Conservation (phyloP, 441 rosid species). For the Adansonia gregorii region DNA sequence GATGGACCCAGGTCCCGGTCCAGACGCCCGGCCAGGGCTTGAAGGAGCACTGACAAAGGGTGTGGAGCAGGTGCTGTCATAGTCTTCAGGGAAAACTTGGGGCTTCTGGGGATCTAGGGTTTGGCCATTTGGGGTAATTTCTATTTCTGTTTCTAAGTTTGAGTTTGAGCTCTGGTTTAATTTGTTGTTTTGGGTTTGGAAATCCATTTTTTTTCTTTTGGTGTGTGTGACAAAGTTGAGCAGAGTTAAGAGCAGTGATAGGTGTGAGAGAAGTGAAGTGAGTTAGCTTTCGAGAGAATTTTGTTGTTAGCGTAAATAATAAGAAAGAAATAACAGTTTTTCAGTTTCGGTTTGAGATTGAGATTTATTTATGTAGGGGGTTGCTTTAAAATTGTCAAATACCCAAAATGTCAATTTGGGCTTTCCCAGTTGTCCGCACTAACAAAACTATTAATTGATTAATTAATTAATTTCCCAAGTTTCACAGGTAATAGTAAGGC, state of each 20-base stretch:
- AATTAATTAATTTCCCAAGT: neutral
- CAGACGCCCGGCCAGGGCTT: slow-evolving; percentile 71
- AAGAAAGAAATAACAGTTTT: neutral
- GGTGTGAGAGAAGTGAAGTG: neutral
- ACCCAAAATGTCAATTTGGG: slow-evolving; percentile 21
- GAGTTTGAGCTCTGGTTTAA: slow-evolving; percentile 20
- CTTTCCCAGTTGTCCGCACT: neutral
- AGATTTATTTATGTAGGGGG: neutral
- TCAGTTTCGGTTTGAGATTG: neutral
- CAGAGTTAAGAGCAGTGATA: neutral
- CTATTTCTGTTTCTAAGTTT: slow-evolving; percentile 10
- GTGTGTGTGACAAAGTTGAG: neutral
- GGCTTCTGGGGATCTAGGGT: slow-evolving; percentile 17
- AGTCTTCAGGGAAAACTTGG: slow-evolving; percentile 49
- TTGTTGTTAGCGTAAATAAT: neutral
- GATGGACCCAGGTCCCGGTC: slow-evolving; percentile 8
- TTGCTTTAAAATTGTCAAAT: slow-evolving; percentile 19
- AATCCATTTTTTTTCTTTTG: slow-evolving; percentile 33
- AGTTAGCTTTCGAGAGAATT: neutral
- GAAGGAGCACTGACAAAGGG: slow-evolving; percentile 98
- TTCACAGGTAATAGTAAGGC: neutral
- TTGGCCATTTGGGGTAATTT: neutral
- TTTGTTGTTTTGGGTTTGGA: slow-evolving; percentile 29
- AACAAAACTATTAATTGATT: neutral
- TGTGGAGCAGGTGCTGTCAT: slow-evolving; percentile 78